Percentiles rank a stretch among this genome's conserved stretches.
phyloP scores from a whole-genome alignment of 345 rosid species.

The Gossypium anomalum region DNA sequence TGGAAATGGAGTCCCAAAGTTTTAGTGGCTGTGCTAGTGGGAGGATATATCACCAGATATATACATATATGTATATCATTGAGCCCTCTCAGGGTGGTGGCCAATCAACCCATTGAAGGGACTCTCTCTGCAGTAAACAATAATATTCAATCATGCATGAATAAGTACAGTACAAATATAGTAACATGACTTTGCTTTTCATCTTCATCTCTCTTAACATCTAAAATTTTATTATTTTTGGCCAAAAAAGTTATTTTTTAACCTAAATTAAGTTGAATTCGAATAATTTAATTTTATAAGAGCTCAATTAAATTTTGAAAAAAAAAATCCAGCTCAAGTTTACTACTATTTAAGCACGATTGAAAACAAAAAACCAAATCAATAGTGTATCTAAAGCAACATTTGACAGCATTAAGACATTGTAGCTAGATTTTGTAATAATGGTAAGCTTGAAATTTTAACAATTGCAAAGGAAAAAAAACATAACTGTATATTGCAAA shows the following conservation, averaged over 20 bases:
- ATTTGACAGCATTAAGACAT: slow-evolving; percentile 6
- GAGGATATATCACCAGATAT: slow-evolving; percentile 14
- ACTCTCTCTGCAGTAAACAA: slow-evolving; percentile 19
- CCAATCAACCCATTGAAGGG: slow-evolving; percentile 33
- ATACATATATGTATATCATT: too few relatives aligned
- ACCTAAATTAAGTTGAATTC: too few relatives aligned
- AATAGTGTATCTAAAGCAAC: slow-evolving; percentile 1
- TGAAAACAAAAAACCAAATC: slow-evolving; percentile 11
- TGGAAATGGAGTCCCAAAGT: slow-evolving; percentile 14
- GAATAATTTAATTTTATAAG: too few relatives aligned
- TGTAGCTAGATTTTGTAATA: not conserved
- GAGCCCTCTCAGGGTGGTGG: slow-evolving; percentile 24
- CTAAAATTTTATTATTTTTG: not conserved
- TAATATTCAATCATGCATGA: slow-evolving; percentile 46
- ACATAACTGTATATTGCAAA: not conserved
- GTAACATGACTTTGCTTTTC: slow-evolving; percentile 30
- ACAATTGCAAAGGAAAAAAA: not conserved
- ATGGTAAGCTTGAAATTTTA: not conserved
- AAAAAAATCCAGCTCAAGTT: too few relatives aligned
- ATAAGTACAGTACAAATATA: slow-evolving; percentile 31
- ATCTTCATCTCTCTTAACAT: slow-evolving; percentile 18
- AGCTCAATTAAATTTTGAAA: too few relatives aligned
- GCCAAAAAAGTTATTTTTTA: too few relatives aligned
- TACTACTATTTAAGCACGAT: not conserved
- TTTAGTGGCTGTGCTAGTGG: slow-evolving; percentile 55